Conservation (phyloP, 2,329 filamentous ascomycete species). For the Stachybotrys elegans region DNA sequence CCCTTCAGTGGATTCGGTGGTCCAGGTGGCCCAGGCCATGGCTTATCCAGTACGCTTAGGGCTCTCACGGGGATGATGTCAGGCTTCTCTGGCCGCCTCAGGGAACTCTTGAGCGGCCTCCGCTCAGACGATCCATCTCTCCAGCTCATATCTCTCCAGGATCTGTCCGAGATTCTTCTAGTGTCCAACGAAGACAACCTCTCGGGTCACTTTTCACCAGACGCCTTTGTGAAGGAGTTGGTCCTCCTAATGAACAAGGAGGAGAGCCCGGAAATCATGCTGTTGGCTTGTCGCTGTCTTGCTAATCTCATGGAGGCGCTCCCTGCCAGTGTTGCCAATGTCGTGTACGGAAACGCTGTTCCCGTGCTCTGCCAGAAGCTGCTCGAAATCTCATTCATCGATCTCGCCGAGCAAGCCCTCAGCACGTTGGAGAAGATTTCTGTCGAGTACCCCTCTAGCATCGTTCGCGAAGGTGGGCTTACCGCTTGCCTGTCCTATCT, state of each 20-base stretch:
- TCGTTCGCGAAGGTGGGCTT: constrained; percentile 90
- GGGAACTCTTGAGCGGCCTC: constrained; percentile 71
- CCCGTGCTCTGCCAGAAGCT: constrained; percentile 92
- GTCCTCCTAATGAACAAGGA: constrained; percentile 90
- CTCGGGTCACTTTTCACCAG: constrained; percentile 89
- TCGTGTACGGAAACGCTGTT: constrained; percentile 95
- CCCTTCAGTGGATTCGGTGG: constrained; percentile 65
- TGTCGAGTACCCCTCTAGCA: constrained; percentile 88
- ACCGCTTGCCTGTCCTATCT: constrained; percentile 94
- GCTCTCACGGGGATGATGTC: constrained; percentile 91
- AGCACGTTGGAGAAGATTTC: constrained; percentile 98
- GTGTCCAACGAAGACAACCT: constrained; percentile 97
- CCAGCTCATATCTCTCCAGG: constrained; percentile 87
- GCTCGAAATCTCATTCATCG: constrained; percentile 93
- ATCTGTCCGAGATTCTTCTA: constrained; percentile 86
- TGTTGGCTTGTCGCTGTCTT: constrained; percentile 89
- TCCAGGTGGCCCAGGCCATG: constrained; percentile 54
- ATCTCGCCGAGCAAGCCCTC: constrained; percentile 91
- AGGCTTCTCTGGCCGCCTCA: constrained; percentile 71
- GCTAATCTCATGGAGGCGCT: constrained; percentile 98
- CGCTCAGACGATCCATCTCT: constrained; percentile 82
- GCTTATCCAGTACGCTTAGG: constrained; percentile 74
- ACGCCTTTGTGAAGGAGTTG: constrained; percentile 92
- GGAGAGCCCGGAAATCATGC: constrained; percentile 95
- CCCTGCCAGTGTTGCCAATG: constrained; percentile 85